These are phyloP conservation scores for Globisporangium yorkense DNA, from an alignment of 352 stramenopile genomes.

Conservation along the genomic window DNA sequence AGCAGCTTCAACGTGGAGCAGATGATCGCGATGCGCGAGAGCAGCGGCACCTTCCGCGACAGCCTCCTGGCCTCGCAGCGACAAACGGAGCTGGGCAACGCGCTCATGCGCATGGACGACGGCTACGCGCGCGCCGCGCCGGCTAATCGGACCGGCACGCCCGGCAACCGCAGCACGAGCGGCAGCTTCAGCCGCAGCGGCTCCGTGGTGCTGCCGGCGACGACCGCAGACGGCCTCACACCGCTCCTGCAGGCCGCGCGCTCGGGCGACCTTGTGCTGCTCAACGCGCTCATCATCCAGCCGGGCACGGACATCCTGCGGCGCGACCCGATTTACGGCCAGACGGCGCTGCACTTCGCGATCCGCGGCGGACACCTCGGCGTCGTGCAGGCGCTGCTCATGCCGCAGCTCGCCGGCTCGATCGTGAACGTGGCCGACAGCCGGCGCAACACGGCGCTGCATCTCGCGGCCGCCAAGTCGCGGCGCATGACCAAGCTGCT, in stretches of 20 bases:
- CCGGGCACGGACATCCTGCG: constrained; percentile 61
- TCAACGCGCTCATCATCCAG: constrained; percentile 70
- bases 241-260: constrained; percentile 56
- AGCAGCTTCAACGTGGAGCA: constrained; percentile 65
- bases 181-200: constrained; percentile 18
- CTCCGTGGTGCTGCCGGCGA: constrained; percentile 1
- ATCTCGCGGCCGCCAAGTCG: constrained; percentile 55
- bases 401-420: constrained; percentile 52
- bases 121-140: constrained; percentile 30
- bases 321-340: constrained; percentile 55
- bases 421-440: constrained; percentile 73
- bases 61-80: constrained; percentile 28
- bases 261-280: constrained; percentile 54
- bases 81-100: constrained; percentile 56
- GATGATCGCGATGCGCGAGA: constrained; percentile 47
- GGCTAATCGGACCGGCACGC: background rate
- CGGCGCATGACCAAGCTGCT: constrained; percentile 58
- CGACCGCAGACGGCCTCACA: constrained; percentile 50
- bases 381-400: constrained; percentile 60
- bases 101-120: constrained; percentile 73
- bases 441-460: constrained; percentile 52
- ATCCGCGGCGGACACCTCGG: constrained; percentile 59
- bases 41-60: constrained; percentile 37
- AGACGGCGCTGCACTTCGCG: constrained; percentile 67
- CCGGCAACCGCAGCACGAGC: constrained; percentile 16